A percentile compares a stretch with the other conserved stretches of the same genome.
Evolutionary conservation across 805 yeast genomes (phyloP).

Genomic region (Dipodascus albidus): DNA sequence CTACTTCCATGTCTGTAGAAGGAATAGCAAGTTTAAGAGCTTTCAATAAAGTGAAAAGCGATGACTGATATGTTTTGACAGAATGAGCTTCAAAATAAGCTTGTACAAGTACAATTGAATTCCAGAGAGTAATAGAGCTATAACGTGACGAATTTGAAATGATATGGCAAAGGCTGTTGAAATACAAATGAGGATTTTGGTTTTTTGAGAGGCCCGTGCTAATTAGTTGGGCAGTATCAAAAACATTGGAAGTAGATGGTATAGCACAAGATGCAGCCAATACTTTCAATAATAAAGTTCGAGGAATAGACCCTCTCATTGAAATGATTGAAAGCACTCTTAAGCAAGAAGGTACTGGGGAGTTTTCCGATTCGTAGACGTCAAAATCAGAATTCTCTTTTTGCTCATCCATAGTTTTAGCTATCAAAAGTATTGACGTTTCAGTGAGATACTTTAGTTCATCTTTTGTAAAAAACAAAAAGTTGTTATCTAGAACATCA

Average conservation of each 20-base stretch:
- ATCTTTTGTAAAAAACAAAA: conserved; percentile 8
- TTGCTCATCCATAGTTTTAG: no score
- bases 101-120: neutral
- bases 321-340: neutral
- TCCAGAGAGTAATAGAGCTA: neutral
- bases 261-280: neutral
- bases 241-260: neutral
- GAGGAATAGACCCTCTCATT: neutral
- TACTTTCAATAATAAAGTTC: neutral
- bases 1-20: conserved; percentile 30
- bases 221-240: neutral
- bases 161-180: neutral
- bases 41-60: conserved; percentile 25
- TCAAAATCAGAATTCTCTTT: no score
- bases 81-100: conserved; percentile 15
- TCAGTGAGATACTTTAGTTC: neutral
- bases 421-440: no score
- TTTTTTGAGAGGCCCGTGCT: neutral
- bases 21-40: conserved; percentile 25
- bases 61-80: conserved; percentile 21
- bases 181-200: neutral
- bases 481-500: conserved; percentile 21
- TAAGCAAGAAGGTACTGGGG: neutral
- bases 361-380: neutral
- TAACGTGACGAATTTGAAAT: neutral